Conservation (phyloP, 345 rosid species). For the Raphanus raphanistrum region DNA sequence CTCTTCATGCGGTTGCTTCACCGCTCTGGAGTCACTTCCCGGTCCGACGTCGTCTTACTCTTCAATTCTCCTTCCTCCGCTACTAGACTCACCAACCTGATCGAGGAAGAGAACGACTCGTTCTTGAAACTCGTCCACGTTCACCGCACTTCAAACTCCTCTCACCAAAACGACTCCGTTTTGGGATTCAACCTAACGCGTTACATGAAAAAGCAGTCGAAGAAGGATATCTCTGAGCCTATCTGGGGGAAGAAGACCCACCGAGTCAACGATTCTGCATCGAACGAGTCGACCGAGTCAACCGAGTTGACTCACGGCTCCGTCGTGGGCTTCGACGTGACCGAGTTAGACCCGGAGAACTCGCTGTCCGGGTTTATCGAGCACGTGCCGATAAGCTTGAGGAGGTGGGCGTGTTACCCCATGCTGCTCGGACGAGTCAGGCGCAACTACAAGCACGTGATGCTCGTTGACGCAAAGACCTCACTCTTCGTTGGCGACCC, state of each 20-base stretch:
- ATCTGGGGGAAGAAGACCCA: conserved; percentile 75
- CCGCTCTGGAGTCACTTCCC: conserved; percentile 62
- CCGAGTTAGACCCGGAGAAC: conserved; percentile 86
- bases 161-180: conserved; percentile 34
- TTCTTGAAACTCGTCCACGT: conserved; percentile 56
- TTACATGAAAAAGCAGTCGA: conserved; percentile 45
- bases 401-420: conserved; percentile 90
- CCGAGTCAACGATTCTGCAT: conserved; percentile 18
- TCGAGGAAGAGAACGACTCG: conserved; percentile 67
- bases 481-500: conserved; percentile 65
- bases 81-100: conserved; percentile 40
- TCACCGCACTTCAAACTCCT: conserved; percentile 31
- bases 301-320: conserved; percentile 74
- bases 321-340: conserved; percentile 65
- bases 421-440: conserved; percentile 85
- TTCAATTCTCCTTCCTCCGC: conserved; percentile 38
- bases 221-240: conserved; percentile 55
- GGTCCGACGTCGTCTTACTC: conserved; percentile 63
- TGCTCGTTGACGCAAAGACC: conserved; percentile 60
- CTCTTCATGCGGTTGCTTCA: conserved; percentile 62
- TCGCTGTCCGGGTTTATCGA: conserved; percentile 80
- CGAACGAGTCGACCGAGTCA: conserved; percentile 31
- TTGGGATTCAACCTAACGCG: conserved; percentile 48
- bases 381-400: conserved; percentile 63
- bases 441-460: conserved; percentile 71